Evolutionary conservation across 768 basidiomycete genomes (phyloP), one percentile per base, ranked within the genome.

Genomic region (Tubosaeta brunneosetosa): DNA sequence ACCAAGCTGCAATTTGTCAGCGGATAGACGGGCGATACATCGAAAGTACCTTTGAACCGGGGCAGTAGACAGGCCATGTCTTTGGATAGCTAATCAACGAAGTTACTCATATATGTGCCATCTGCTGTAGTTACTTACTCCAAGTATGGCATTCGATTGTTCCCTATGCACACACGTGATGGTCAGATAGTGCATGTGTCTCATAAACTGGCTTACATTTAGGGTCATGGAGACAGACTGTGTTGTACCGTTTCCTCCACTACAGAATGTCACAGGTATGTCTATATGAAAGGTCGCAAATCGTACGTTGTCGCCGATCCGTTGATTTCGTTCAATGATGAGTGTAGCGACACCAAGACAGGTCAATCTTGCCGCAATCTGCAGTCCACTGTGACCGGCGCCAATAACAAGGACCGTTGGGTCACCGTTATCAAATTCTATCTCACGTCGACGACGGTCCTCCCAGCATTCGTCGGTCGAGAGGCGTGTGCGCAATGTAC

Each of bases 371-470:
- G 85, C 83, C 0, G 86, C 85, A 2, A 82, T 60, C 33, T 73
- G 78, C 40, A 91, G 67, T 3, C 87, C 88, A 55, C 78, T 77
- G 52, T 87, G 88, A 1, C 84, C 83, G 3, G 76, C 84, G 8
- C 84, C 83, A 17, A 85, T 71, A 41, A 87, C 66, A 36, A 88
- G 68, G 9, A 88, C 87, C 1, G 73, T 72, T 0, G 84, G 85
- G 31, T 77, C 72, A 11, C 55, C 58, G 17, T 74, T 74, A 31
- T 68, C 70, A 57, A 83, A 83, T 26, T 74, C 70, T 8, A 61
- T 49, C 54, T 79, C 74, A 9, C 62, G 63, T 43, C 61, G 65
- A 32, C 82, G 73, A 22, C 69, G 65, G 22, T 72, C 70, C 46
- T 73, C 71, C 85, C 85, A 85, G 50, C 71, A 67, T 5, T 77